Evolutionary conservation across 108 stramenopile species (phyloP).

Genomic region (Stephanodiscus triporus): DNA sequence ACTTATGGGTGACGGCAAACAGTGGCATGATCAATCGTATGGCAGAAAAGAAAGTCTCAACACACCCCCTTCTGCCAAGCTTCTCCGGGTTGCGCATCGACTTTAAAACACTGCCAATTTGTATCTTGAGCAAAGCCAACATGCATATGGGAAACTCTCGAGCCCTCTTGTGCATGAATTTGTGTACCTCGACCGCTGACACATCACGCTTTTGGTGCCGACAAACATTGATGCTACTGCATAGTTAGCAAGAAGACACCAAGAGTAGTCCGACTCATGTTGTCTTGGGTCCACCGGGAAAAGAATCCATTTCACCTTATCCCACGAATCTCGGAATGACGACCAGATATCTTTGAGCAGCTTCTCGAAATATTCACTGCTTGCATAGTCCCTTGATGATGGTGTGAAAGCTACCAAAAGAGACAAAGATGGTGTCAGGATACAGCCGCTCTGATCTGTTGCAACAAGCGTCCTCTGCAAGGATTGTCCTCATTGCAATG

Average conservation of each 20-base stretch:
- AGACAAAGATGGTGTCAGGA: constrained; percentile 4
- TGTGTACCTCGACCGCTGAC: background rate
- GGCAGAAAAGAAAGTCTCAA: constrained; percentile 7
- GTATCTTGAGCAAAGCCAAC: constrained; percentile 16
- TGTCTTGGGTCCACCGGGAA: constrained; percentile 8
- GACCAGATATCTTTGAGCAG: constrained; percentile 3
- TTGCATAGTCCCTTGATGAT: constrained; percentile 2
- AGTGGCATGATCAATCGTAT: constrained; percentile 13
- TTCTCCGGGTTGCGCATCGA: constrained; percentile 8
- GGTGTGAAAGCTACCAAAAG: constrained; percentile 11
- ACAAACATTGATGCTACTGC: background rate
- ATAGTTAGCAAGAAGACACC: constrained; percentile 8
- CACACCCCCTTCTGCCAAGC: constrained; percentile 4
- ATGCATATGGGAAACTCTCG: constrained; percentile 1
- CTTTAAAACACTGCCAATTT: constrained; percentile 11
- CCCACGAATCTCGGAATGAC: background rate
- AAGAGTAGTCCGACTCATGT: constrained; percentile 9
- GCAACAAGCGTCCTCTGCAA: background rate
- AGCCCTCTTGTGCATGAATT: constrained; percentile 12
- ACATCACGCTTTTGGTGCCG: background rate
- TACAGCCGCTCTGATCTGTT: background rate
- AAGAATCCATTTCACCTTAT: constrained; percentile 18
- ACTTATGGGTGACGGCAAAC: constrained; percentile 9
- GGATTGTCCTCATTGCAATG: background rate
- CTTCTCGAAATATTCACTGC: constrained; percentile 11